Evolutionary conservation across 306 rosid genomes (phyloP), one percentile per base, ranked within the genome.

Genomic region (Mucuna pruriens): DNA sequence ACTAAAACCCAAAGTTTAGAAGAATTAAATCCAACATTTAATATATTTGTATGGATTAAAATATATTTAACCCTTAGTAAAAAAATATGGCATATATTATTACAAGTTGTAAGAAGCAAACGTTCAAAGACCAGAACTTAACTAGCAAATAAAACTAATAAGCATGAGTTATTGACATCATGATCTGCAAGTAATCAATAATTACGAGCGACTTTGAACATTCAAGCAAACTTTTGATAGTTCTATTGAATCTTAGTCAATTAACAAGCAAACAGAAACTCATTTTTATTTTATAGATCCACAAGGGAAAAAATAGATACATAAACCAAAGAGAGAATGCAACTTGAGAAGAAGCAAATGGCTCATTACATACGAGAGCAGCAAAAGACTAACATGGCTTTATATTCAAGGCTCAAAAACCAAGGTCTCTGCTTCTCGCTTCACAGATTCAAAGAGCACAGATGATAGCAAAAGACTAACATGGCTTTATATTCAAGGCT

Each of bases 361-460:
- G 1, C 25, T 57, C 48, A 31, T 8, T 8, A 38, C 70, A 22
- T 10, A 9, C 26, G 0, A 13, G 8, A 61, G 9, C 34, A 52
- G 64, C 63, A 51, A 34, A 17, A 17, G 34, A 51, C 26, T 33
- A 1, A 1, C 12, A 42, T 33, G 46, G 3, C 9, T 17, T 51
- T 5, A 33, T 17, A 49, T 51, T 72, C 45, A 73, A 19, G 77
- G 20, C 63, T 73, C 77, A 34, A 73, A 73, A 34, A 73, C 65
- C 65, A 73, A 4, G 33, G 23, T 51, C 19, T 73, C 77, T 3
- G 94, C 87, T 75, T 92, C 97, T 77, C 85, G 82, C 85, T 85
- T 92, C 25, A 89, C 89, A 0, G 92, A 84, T 46, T 92, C 94
- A 2, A 92, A 92, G 64, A 92, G 88, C 77, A 90, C 93, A 1